Conservation (phyloP, 768 basidiomycete genomes). For the Mycena sanguinolenta region DNA sequence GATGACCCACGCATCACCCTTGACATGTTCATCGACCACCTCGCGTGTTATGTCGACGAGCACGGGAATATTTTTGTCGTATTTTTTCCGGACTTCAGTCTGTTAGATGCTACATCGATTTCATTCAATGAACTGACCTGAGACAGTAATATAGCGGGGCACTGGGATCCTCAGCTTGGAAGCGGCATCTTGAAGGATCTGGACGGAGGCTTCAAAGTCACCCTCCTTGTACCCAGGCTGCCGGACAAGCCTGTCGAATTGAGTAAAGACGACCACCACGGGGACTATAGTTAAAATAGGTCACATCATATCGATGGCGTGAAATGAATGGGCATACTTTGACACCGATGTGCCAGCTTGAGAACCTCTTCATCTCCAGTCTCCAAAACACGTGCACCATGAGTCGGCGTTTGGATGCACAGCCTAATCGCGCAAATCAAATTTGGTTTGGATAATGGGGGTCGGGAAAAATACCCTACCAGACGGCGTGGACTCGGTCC, state of each 20-base stretch:
- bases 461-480: conserved; percentile 27
- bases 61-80: neutral
- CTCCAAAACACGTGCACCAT: conserved; percentile 37
- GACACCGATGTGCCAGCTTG: conserved; percentile 34
- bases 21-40: neutral
- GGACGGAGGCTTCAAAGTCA: too few relatives aligned
- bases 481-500: conserved; percentile 48
- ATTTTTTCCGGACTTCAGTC: neutral
- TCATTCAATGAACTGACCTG: too few relatives aligned
- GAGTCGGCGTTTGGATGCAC: neutral
- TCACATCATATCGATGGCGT: neutral
- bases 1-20: conserved; percentile 15
- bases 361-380: conserved; percentile 45
- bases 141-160: too few relatives aligned
- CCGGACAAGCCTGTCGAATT: conserved; percentile 42
- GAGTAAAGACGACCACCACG: conserved; percentile 50
- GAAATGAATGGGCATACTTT: conserved; percentile 19
- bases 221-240: neutral
- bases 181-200: too few relatives aligned
- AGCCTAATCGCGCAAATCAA: neutral
- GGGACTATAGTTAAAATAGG: conserved; percentile 40
- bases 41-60: neutral
- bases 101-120: too few relatives aligned
- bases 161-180: neutral
- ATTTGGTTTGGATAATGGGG: neutral